phyloP scores from a whole-genome alignment of 768 basidiomycete genomes.

The Chalciporus pseudorubinellus region DNA sequence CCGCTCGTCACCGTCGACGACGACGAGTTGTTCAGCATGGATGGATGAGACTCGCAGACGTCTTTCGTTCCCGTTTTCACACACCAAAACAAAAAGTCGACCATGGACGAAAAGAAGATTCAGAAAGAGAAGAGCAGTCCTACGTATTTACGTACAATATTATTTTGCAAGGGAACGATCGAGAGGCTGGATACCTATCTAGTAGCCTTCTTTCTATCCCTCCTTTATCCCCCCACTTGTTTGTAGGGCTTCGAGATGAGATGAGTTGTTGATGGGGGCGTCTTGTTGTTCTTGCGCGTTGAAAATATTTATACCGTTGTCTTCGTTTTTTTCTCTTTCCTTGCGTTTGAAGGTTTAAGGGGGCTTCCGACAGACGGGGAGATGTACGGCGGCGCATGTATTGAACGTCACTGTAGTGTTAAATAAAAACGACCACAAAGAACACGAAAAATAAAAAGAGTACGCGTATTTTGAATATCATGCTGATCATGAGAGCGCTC shows the following conservation, averaged over 20 bases:
- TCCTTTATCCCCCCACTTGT: slow-evolving; percentile 3
- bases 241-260: slow-evolving; percentile 7
- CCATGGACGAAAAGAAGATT: slow-evolving; percentile 12
- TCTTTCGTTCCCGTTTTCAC: neutral
- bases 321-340: slow-evolving; percentile 2
- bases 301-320: slow-evolving; percentile 29
- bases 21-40: slow-evolving; percentile 74
- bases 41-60: slow-evolving; percentile 32
- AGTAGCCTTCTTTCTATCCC: slow-evolving; percentile 17
- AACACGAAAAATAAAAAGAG: neutral
- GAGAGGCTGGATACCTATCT: slow-evolving; percentile 32
- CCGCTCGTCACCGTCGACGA: slow-evolving; percentile 58
- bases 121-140: neutral
- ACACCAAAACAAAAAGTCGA: slow-evolving; percentile 6
- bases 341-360: slow-evolving; percentile 12
- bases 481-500: neutral
- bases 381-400: slow-evolving; percentile 23
- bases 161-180: slow-evolving; percentile 25
- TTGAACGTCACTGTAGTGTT: slow-evolving; percentile 20
- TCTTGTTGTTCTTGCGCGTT: slow-evolving; percentile 11
- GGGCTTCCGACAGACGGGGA: slow-evolving; percentile 9
- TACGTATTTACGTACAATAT: slow-evolving; percentile 27
- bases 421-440: slow-evolving; percentile 4
- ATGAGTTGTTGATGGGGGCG: too few species aligned
- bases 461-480: neutral